Base-by-base conservation (phyloP, 495 filamentous ascomycete genomes). In the Jackrogersella multiformis region DNA sequence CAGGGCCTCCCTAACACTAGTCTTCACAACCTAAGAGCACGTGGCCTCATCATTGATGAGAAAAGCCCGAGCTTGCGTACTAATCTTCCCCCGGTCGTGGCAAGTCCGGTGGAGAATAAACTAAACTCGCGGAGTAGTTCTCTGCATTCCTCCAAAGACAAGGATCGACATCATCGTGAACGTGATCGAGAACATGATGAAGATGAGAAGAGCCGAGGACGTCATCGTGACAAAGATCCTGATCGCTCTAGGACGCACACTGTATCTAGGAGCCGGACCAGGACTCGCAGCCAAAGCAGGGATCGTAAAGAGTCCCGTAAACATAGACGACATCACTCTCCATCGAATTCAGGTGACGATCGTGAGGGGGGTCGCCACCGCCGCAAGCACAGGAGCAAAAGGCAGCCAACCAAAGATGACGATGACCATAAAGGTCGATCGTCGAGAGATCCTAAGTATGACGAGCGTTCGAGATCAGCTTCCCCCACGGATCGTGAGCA, bases 1-100 rank as follows among this genome's bases (percentile, higher is more conserved):
- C 87, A 94, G 71, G 93, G 94, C 15, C 83, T 89, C 18, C 89
- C 91, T 52, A 94, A 93, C 76, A 91, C 89, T 42, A 89, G 88
- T 74, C 84, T 87, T 69, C 75, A 75, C 54, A 76, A 81, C 56
- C 73, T 86, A 41, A 80, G 82, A 76, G 82, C 80, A 36, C 75
- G 83, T 61, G 80, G 80, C 57, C 78, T 74, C 69, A 77, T 82
- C 15, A 70, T 74, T 46, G 76, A 80, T 64, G 73, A 76, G 52
- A 74, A 73, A 61, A 68, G 73, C 15, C 68, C 72, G 21, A 79
- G 76, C 54, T 73, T 75, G 20, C 74, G 70, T 41, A 76, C 74
- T 54, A 73, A 73, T 55, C 42, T 20, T 44, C 71, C 71, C 12
- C 71, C 71, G 13, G 46, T 66, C 9, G 73, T 74, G 42, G 68